Percentiles rank a stretch among this genome's conserved stretches.
Conservation (phyloP, 352 stramenopile genomes). For the Pythium sukuiense region DNA sequence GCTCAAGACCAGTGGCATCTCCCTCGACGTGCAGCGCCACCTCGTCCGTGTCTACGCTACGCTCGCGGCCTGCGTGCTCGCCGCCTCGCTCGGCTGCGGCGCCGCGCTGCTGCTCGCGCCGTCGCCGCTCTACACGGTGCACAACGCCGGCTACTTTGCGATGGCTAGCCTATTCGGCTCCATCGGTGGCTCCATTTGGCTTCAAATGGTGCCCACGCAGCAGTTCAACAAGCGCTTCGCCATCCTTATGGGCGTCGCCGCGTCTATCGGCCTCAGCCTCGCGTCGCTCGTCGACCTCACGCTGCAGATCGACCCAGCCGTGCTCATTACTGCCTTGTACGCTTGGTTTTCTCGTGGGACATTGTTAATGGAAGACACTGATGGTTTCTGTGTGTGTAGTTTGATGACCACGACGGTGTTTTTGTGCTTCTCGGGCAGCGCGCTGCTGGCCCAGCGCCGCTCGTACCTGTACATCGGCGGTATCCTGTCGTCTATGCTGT, state of each 20-base stretch:
- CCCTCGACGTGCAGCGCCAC: constrained; percentile 62
- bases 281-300: constrained; percentile 73
- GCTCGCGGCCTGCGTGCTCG: constrained; percentile 58
- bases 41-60: constrained; percentile 73
- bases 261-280: constrained; percentile 68
- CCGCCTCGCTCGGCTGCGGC: constrained; percentile 43
- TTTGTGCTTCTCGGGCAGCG: constrained; percentile 81
- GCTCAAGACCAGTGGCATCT: constrained; percentile 76
- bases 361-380: background rate
- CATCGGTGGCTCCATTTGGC: constrained; percentile 58
- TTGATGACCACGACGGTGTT: constrained; percentile 83
- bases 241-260: constrained; percentile 70
- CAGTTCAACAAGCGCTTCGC: constrained; percentile 58
- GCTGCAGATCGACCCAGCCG: constrained; percentile 70
- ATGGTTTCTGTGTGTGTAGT: constrained; percentile 3
- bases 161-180: constrained; percentile 44
- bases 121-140: constrained; percentile 30
- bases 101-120: constrained; percentile 41
- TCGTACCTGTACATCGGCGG: constrained; percentile 85
- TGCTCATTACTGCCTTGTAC: constrained; percentile 82
- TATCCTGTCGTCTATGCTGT: constrained; percentile 71
- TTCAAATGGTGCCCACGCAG: constrained; percentile 54
- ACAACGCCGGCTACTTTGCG: constrained; percentile 42
- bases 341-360: constrained; percentile 8
- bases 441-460: constrained; percentile 73